Conservation (phyloP, 2,329 filamentous ascomycete species). For the Elsinoe necatrix region DNA sequence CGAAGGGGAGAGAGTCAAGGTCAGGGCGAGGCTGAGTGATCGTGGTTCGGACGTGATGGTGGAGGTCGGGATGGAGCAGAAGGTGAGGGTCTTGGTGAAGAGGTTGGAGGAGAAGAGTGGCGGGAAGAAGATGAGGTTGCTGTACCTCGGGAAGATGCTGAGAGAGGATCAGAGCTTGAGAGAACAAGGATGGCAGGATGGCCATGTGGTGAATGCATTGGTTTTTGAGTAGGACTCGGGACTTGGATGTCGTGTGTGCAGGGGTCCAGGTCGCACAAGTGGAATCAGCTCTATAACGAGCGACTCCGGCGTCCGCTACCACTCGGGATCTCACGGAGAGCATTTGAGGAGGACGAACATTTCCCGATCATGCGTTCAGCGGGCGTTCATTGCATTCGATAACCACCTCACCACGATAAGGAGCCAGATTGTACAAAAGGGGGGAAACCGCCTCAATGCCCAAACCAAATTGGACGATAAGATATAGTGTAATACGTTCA, state of each 20-base stretch:
- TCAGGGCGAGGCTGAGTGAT: constrained; percentile 33
- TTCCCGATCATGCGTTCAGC: constrained; percentile 11
- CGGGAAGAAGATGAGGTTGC: constrained; percentile 60
- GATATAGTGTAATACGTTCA: constrained; percentile 2
- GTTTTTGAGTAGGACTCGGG: constrained; percentile 40
- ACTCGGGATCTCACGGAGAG: background rate
- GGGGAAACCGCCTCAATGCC: background rate
- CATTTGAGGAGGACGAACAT: background rate
- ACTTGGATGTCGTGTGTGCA: background rate
- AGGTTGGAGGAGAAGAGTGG: constrained; percentile 56
- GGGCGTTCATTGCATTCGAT: constrained; percentile 12
- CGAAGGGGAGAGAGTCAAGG: constrained; percentile 25
- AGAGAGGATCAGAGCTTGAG: constrained; percentile 57
- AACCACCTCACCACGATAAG: background rate
- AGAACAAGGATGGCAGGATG: constrained; percentile 66
- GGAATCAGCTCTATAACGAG: background rate
- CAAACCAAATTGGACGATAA: background rate
- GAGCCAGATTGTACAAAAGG: constrained; percentile 10
- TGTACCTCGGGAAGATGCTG: constrained; percentile 73
- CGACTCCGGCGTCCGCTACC: too few relatives aligned
- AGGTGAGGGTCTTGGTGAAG: constrained; percentile 54
- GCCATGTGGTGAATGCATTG: constrained; percentile 68
- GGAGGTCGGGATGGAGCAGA: constrained; percentile 37
- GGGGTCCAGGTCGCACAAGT: background rate
- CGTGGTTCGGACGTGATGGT: constrained; percentile 32